These are phyloP conservation scores for Thelephora aurantiotincta DNA, from an alignment of 768 basidiomycete species.

Conservation along the genomic window DNA sequence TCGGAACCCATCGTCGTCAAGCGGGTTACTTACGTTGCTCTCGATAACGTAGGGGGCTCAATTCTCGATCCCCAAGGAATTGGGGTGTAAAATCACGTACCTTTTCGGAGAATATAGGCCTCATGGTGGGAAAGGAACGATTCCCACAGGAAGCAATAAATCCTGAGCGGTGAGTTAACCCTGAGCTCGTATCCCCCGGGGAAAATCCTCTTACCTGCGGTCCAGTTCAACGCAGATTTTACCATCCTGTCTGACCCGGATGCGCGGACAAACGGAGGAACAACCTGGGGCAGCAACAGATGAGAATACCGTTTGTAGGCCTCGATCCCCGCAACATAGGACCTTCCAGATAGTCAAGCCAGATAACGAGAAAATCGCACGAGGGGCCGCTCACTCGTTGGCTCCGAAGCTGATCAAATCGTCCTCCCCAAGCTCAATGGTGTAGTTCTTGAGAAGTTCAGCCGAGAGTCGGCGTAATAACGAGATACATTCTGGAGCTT, in stretches of 20 bases:
- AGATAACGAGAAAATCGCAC: not conserved
- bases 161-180: no score
- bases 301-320: conserved; percentile 39
- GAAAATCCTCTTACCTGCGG: conserved; percentile 27
- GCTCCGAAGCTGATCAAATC: conserved; percentile 59
- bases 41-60: no score
- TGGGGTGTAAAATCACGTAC: no score
- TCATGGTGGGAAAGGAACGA: conserved; percentile 23
- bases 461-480: conserved; percentile 27
- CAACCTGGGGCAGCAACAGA: conserved; percentile 23
- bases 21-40: no score
- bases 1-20: no score
- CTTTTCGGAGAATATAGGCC: no score
- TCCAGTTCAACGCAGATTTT: conserved; percentile 60
- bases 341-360: conserved; percentile 19
- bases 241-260: conserved; percentile 45
- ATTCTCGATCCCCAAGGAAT: no score
- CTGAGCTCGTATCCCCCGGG: not conserved
- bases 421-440: conserved; percentile 40
- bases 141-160: no score
- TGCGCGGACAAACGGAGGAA: conserved; percentile 40
- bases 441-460: conserved; percentile 48
- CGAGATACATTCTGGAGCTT: conserved; percentile 38
- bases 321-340: conserved; percentile 35
- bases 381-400: conserved; percentile 43